Evolutionary conservation across 2,329 filamentous ascomycete genomes (phyloP).

Genomic region (Chaetomiaceae sp.): DNA sequence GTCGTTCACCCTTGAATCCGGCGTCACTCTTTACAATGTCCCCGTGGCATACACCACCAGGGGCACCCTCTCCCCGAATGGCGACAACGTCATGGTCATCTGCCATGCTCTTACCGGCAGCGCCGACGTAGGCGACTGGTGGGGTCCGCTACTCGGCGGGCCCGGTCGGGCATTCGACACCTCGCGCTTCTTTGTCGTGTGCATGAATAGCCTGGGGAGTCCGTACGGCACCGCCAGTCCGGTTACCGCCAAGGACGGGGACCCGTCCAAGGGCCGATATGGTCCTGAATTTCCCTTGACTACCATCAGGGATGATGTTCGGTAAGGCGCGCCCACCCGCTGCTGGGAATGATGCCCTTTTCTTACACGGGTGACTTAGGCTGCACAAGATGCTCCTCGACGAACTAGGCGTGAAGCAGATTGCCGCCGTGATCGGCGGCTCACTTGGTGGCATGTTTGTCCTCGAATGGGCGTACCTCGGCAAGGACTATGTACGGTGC

Average conservation of each 20-base stretch:
- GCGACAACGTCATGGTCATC: constrained; percentile 68
- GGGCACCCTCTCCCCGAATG: constrained; percentile 54
- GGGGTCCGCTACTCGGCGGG: constrained; percentile 76
- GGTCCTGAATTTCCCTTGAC: constrained; percentile 95
- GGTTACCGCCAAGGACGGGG: constrained; percentile 81
- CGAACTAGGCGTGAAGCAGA: constrained; percentile 71
- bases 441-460: constrained; percentile 88
- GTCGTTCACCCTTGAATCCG: constrained; percentile 88
- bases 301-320: constrained; percentile 92
- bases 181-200: constrained; percentile 78
- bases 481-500: constrained; percentile 74
- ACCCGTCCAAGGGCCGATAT: constrained; percentile 69
- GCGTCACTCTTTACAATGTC: constrained; percentile 73
- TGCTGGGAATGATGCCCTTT: not conserved
- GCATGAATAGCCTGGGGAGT: constrained; percentile 80
- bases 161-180: constrained; percentile 76
- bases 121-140: constrained; percentile 82
- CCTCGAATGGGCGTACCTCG: constrained; percentile 89
- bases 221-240: constrained; percentile 86
- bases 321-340: constrained; percentile 50
- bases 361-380: constrained; percentile 36
- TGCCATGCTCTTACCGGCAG: constrained; percentile 84
- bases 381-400: constrained; percentile 77
- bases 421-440: constrained; percentile 75
- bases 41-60: constrained; percentile 65